phyloP scores from a whole-genome alignment of 2,329 filamentous ascomycete species.

The Fusarium piperis region DNA sequence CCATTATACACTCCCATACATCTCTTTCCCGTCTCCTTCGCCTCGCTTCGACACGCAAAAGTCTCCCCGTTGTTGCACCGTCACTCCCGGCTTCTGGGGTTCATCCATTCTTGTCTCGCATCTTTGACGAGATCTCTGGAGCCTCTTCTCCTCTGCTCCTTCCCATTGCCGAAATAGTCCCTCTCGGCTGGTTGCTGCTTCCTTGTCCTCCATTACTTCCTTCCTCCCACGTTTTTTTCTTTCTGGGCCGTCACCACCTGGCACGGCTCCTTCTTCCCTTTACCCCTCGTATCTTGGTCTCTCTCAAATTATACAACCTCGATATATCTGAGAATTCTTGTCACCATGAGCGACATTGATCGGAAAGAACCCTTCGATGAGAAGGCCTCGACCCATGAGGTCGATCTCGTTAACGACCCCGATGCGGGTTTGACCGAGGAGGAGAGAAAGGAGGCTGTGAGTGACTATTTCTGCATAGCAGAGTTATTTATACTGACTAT shows the following conservation, averaged over 20 bases:
- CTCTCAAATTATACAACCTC: not conserved
- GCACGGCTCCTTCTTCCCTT: conserved; percentile 11
- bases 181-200: conserved; percentile 36
- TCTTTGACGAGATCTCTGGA: conserved; percentile 30
- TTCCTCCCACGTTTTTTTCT: conserved; percentile 31
- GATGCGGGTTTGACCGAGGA: conserved; percentile 72
- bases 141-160: conserved; percentile 9
- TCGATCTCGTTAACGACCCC: conserved; percentile 46
- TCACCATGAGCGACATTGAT: conserved; percentile 48
- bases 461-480: conserved; percentile 36
- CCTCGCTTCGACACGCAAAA: conserved; percentile 34
- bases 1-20: not conserved
- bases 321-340: not conserved
- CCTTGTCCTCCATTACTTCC: conserved; percentile 31
- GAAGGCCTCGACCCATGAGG: conserved; percentile 43
- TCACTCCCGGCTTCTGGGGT: conserved; percentile 36
- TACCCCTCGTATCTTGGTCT: conserved; percentile 6
- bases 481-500: conserved; percentile 10
- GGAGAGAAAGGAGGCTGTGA: conserved; percentile 69
- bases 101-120: conserved; percentile 31
- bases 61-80: conserved; percentile 33
- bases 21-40: conserved; percentile 14
- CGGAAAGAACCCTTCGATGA: conserved; percentile 44
- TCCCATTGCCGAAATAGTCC: conserved; percentile 1
- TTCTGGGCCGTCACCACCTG: conserved; percentile 19